Evolutionary conservation across 306 rosid species (phyloP), one percentile per base, ranked within the genome.

Genomic region (Vicia villosa): DNA sequence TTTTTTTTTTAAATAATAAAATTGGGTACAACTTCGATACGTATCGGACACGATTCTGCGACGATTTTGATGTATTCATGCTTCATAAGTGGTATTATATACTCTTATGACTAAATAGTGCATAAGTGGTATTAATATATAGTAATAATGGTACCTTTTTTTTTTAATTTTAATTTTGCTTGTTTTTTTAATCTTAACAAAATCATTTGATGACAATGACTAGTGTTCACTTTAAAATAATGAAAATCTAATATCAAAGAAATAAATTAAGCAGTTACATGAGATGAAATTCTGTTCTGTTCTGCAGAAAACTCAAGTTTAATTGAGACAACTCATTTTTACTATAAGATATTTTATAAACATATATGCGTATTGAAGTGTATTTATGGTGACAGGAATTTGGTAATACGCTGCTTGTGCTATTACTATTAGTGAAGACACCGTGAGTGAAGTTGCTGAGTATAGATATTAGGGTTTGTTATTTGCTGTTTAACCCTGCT

Each of bases 391-490:
- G 36, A 40, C 77, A 81, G 86, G 77, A 13, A 60, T 76, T 68
- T 67, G 76, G 59, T 76, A 34, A 34, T 66, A 36, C 13, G 16
- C 72, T 74, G 64, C 21, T 67, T 70, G 74, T 76, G 45, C 60
- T 69, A 22, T n/a, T n/a, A n/a, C n/a, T n/a, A n/a, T 66, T 28
- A 36, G 69, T 61, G 30, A 70, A 62, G 61, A 24, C 40, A 34
- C 60, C 69, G 60, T 49, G 40, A 41, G 63, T 45, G 70, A 70
- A 74, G 56, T 74, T 50, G 40, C n/a, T 76, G 62, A 56, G 30
- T 50, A 54, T 61, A 37, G 24, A 30, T 73, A 68, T 43, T 15
- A 20, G 34, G 10, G 20, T 58, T 43, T 63, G 43, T 45, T 60
- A 42, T 34, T 68, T 22, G 19, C 55, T 30, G 45, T 52, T 32